A percentile compares a stretch with the other conserved stretches of the same genome.
These are phyloP conservation scores for Crucibulum laeve DNA, from an alignment of 768 basidiomycete species.

Conservation along the genomic window DNA sequence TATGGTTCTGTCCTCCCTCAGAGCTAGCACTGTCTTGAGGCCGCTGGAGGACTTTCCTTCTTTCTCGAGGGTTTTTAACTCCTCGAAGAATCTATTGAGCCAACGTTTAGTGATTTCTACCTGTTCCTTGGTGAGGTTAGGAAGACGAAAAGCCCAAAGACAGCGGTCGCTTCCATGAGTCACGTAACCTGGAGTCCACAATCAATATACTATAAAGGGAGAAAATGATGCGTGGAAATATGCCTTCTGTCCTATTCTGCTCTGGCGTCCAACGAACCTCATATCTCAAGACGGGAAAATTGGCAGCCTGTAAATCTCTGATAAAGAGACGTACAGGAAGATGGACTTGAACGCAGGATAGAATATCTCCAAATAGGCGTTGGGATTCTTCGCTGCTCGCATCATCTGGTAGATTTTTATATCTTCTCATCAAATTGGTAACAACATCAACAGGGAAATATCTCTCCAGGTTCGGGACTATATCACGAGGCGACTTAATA, in stretches of 20 bases:
- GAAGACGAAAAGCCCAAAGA: constrained; percentile 57
- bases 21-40: constrained; percentile 38
- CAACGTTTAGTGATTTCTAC: constrained; percentile 46
- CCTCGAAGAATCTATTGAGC: constrained; percentile 46
- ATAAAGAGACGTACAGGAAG: constrained; percentile 60
- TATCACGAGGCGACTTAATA: constrained; percentile 42
- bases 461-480: constrained; percentile 52
- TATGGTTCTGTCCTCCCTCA: constrained; percentile 48
- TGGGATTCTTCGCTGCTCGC: constrained; percentile 38
- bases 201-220: background rate
- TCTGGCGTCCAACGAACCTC: constrained; percentile 68
- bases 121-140: constrained; percentile 43
- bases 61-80: constrained; percentile 33
- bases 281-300: constrained; percentile 67
- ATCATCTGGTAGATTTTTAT: constrained; percentile 40
- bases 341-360: constrained; percentile 63
- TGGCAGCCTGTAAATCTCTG: constrained; percentile 49
- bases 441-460: constrained; percentile 55
- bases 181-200: constrained; percentile 47
- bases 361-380: constrained; percentile 52
- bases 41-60: constrained; percentile 23
- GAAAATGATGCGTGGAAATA: constrained; percentile 5
- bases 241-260: constrained; percentile 51
- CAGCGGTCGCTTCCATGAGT: constrained; percentile 66
- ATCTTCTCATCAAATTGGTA: constrained; percentile 36